phyloP scores from a whole-genome alignment of 1,139 yeast genomes.

The Suhomyces panamericanus region DNA sequence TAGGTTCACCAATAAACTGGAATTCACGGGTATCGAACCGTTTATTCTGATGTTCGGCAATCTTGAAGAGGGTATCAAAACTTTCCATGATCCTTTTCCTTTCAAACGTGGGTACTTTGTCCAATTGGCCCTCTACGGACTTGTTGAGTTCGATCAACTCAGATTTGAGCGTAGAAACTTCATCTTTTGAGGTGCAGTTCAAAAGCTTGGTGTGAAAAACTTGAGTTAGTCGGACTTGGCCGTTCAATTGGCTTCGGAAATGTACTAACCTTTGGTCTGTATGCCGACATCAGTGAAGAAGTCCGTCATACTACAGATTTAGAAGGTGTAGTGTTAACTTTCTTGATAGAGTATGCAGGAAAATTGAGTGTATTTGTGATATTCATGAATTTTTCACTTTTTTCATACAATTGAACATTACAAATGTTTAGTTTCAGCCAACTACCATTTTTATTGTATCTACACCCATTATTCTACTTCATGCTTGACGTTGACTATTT shows the following conservation, averaged over 20 bases:
- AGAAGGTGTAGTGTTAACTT: too few species aligned
- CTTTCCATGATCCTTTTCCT: conserved; percentile 18
- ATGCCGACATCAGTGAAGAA: background rate
- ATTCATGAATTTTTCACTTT: too few species aligned
- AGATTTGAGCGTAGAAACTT: conserved; percentile 4
- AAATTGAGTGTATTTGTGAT: too few species aligned
- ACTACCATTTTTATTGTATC: too few species aligned
- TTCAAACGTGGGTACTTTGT: conserved; percentile 17
- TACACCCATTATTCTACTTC: too few species aligned
- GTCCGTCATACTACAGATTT: background rate
- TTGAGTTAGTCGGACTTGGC: conserved; percentile 5
- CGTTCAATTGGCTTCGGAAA: background rate
- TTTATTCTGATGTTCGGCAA: conserved; percentile 21
- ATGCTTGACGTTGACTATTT: too few species aligned
- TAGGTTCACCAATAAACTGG: conserved; percentile 30
- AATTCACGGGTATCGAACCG: conserved; percentile 22
- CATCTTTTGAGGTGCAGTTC: conserved; percentile 8
- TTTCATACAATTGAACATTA: too few species aligned
- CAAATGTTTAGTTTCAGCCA: too few species aligned
- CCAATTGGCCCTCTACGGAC: conserved; percentile 6
- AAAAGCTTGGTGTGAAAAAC: conserved; percentile 10
- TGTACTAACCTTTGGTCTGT: conserved; percentile 2
- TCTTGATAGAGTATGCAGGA: background rate
- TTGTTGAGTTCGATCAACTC: conserved; percentile 11
- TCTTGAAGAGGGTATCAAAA: conserved; percentile 20